These are phyloP conservation scores for Cyclostephanos invisitatus DNA, from an alignment of 108 stramenopile species.

Conservation along the genomic window DNA sequence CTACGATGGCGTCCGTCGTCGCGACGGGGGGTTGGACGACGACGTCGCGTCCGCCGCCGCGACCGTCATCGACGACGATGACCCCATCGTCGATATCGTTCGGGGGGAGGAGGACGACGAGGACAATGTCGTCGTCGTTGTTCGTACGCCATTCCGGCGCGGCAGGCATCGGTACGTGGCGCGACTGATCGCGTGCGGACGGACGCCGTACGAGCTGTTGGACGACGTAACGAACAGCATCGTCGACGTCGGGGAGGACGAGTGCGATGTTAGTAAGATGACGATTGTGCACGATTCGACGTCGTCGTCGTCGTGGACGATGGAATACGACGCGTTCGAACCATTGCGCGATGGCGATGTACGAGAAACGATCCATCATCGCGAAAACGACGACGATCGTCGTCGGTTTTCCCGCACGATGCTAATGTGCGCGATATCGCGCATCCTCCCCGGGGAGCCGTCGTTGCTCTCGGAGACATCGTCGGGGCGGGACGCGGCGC, in stretches of 20 bases:
- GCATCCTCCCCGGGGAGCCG: conserved; percentile 49
- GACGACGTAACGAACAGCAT: not conserved
- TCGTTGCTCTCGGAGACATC: conserved; percentile 21
- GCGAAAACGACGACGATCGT: not conserved
- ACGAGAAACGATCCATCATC: no score
- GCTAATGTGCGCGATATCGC: conserved; percentile 55
- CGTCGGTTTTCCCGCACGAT: conserved; percentile 50
- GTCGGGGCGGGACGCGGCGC: conserved; percentile 8
- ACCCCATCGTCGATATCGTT: no score
- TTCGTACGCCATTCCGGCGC: conserved; percentile 40
- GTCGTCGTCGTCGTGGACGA: conserved; percentile 9
- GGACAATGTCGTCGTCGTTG: no score
- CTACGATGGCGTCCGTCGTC: no score
- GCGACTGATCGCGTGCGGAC: conserved; percentile 38
- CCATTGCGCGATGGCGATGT: conserved; percentile 16
- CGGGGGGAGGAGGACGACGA: no score
- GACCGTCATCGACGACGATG: not conserved
- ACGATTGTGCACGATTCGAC: not conserved
- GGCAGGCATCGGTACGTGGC: conserved; percentile 56
- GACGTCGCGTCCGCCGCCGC: not conserved
- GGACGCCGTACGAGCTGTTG: conserved; percentile 17
- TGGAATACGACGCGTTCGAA: conserved; percentile 39
- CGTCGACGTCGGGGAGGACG: no score
- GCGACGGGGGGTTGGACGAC: not conserved
- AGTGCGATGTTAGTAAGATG: no score